Base-by-base conservation (phyloP, 2,329 filamentous ascomycete species). In the Colletotrichum sp. region DNA sequence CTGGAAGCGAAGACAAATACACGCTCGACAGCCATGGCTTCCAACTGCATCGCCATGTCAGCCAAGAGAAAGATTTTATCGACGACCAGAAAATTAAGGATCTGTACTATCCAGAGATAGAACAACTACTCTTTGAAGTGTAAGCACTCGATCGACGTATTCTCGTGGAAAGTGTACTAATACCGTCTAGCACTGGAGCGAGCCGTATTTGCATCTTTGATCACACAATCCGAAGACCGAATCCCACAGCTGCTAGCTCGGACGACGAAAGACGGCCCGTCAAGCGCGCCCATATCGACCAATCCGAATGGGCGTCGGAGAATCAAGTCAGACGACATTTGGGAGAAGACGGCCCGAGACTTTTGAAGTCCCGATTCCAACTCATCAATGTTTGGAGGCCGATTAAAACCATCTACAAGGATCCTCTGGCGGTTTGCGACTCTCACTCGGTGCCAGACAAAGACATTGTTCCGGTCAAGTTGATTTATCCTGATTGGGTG, bases 21-120 rank as follows among this genome's bases (percentile, higher is more conserved):
- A 82, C 82, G 2, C 84, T 88, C 55, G 85, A 87, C 79, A 78
- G 71, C 57, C 82, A 87, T 75, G 86, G 86, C 2, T 88, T 88
- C 77, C 85, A 86, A 63, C 84, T 84, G 73, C 77, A 81, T 28
- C 80, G 77, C 13, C 83, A 83, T 57, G 71, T 79, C 59, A 84
- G 82, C 77, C 39, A 39, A 4, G 80, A 86, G 61, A 76, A 79
- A n/a, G 79, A 79, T 3, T 88, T 87, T 72, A 74, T 79, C 4
- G 89, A 93, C 81, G 91, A 94, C 67, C 88, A 89, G 4, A 85
- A 87, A 30, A 92, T 96, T 80, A 87, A 90, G 79, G 79, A 84
- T 2, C 85, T 88, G 30, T 96, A 96, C 85, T 96, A 96, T 83
- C 90, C 92, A 0, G 94, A 96, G 82, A 91, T 94, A 26, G 92